Evolutionary conservation across 371 early-diverging fungal genomes (phyloP).

Genomic region (Mucor lusitanicus): DNA sequence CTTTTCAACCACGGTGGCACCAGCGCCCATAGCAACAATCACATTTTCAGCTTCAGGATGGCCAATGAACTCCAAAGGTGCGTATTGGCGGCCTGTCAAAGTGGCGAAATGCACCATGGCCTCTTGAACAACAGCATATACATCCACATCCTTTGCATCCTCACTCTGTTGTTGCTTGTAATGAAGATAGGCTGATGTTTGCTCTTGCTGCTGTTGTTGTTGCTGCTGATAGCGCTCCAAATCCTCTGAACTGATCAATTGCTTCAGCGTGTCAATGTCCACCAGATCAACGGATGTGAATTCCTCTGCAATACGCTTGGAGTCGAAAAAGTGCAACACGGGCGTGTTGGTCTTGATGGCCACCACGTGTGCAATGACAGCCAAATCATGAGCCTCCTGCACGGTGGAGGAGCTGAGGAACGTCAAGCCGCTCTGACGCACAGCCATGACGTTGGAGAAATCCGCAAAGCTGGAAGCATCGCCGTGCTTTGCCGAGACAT

Average conservation of each 20-base stretch:
- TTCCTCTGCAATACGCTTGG: conserved; percentile 34
- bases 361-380: conserved; percentile 54
- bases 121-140: conserved; percentile 34
- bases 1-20: conserved; percentile 51
- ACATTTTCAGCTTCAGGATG: conserved; percentile 50
- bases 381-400: conserved; percentile 72
- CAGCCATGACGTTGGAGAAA: conserved; percentile 66
- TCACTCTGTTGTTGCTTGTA: conserved; percentile 31
- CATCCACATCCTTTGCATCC: conserved; percentile 19
- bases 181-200: conserved; percentile 42
- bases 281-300: conserved; percentile 27
- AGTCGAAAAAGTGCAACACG: conserved; percentile 47
- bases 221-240: conserved; percentile 30
- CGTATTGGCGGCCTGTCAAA: conserved; percentile 46
- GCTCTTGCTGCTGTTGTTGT: conserved; percentile 1
- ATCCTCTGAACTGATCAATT: conserved; percentile 36
- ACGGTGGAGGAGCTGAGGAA: conserved; percentile 66
- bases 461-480: conserved; percentile 36
- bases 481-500: conserved; percentile 41
- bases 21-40: conserved; percentile 64
- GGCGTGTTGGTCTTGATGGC: conserved; percentile 23
- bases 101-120: conserved; percentile 40
- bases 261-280: conserved; percentile 12
- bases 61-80: conserved; percentile 47
- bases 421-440: conserved; percentile 74